Percentiles rank a stretch among this genome's conserved stretches.
Evolutionary conservation across 345 rosid species (phyloP).

Genomic region (Iberis pinnata): DNA sequence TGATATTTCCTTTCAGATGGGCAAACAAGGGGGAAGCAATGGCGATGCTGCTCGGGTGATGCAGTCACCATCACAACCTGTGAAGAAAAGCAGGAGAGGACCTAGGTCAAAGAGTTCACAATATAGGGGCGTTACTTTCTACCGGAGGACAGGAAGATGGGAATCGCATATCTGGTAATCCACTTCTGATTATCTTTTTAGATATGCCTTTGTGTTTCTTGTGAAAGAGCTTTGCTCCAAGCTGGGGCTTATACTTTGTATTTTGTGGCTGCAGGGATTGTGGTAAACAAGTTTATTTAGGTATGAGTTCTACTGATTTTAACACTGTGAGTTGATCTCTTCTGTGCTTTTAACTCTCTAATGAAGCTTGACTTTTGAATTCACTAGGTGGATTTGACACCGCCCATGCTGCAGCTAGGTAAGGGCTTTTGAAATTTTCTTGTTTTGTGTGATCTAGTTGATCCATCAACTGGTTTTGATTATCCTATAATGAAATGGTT

Average conservation of each 20-base stretch:
- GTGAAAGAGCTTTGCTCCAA: neutral
- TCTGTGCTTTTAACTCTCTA: conserved; percentile 3
- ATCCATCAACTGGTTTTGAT: neutral
- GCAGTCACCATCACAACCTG: conserved; percentile 43
- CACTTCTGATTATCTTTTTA: neutral
- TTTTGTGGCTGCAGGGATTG: conserved; percentile 66
- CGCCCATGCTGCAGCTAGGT: conserved; percentile 58
- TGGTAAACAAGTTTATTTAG: conserved; percentile 91
- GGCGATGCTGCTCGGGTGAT: conserved; percentile 27
- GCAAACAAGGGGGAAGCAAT: conserved; percentile 28
- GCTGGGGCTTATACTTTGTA: neutral
- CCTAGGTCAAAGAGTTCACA: conserved; percentile 97
- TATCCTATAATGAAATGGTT: neutral
- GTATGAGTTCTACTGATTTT: conserved; percentile 38
- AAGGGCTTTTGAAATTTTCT: neutral
- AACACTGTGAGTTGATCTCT: neutral
- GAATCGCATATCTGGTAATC: conserved; percentile 90
- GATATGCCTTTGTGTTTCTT: neutral
- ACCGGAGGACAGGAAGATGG: conserved; percentile 94
- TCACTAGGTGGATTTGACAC: conserved; percentile 33
- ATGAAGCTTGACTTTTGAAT: conserved; percentile 14
- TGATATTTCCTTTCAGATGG: conserved; percentile 40
- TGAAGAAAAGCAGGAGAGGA: conserved; percentile 90
- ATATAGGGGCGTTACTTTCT: conserved; percentile 91
- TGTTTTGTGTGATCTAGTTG: conserved; percentile 3